phyloP scores from a whole-genome alignment of 768 basidiomycete genomes.

The Chiua virens region DNA sequence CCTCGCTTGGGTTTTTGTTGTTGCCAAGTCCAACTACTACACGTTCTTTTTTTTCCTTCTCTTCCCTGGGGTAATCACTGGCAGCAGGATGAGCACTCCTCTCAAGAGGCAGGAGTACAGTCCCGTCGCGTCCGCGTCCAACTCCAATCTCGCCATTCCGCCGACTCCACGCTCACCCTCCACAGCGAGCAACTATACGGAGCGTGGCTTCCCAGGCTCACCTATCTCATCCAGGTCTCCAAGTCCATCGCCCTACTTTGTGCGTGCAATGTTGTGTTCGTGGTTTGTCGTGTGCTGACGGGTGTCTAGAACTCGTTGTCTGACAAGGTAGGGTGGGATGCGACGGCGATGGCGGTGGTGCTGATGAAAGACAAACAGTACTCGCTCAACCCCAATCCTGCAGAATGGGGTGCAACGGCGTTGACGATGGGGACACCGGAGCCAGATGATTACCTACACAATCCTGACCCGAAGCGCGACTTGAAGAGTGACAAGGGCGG shows the following conservation, averaged over 20 bases:
- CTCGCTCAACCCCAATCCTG: constrained; percentile 42
- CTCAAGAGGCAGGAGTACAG: constrained; percentile 27
- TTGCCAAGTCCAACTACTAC: constrained; percentile 14
- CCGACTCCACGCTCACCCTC: constrained; percentile 22
- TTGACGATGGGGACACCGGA: constrained; percentile 48
- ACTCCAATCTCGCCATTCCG: constrained; percentile 17
- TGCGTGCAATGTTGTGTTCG: constrained; percentile 8
- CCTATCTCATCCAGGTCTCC: constrained; percentile 17
- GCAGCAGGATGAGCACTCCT: constrained; percentile 27
- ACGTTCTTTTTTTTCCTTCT: constrained; percentile 16
- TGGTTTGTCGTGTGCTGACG: neutral
- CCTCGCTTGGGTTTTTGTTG: neutral
- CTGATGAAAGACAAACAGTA: constrained; percentile 29
- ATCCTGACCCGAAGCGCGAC: constrained; percentile 58
- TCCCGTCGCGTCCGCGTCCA: constrained; percentile 25
- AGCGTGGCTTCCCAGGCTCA: constrained; percentile 14
- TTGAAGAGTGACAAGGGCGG: constrained; percentile 56
- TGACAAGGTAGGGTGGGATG: constrained; percentile 19
- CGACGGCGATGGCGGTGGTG: neutral
- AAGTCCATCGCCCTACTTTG: constrained; percentile 29
- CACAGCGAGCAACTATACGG: constrained; percentile 17
- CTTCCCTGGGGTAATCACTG: neutral
- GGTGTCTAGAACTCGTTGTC: constrained; percentile 26
- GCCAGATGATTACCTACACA: constrained; percentile 63
- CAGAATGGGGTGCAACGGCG: constrained; percentile 49